Conservation (phyloP, 306 rosid species). For the Ormosia semicastrata region DNA sequence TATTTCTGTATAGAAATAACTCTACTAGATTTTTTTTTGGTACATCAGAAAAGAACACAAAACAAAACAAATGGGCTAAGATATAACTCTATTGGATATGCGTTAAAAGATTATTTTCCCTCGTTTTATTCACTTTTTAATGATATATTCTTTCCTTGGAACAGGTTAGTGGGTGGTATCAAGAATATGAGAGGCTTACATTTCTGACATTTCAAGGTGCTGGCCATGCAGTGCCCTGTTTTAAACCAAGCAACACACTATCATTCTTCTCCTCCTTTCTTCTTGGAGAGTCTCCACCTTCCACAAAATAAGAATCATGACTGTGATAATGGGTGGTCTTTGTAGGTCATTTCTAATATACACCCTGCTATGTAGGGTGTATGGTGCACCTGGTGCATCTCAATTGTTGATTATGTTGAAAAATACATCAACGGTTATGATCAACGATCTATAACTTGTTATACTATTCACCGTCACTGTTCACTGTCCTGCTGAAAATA, state of each 20-base stretch:
- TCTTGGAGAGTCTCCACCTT: constrained; percentile 56
- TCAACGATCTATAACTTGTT: too few relatives aligned
- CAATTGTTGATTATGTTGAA: too few relatives aligned
- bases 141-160: not conserved
- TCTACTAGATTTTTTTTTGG: not conserved
- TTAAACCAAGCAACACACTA: constrained; percentile 81
- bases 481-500: too few relatives aligned
- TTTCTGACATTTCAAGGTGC: constrained; percentile 95
- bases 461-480: too few relatives aligned
- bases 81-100: too few relatives aligned
- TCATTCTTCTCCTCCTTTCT: constrained; percentile 76
- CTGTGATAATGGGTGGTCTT: not conserved
- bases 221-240: constrained; percentile 92
- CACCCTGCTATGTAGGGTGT: too few relatives aligned
- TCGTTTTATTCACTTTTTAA: not conserved
- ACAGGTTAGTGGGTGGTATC: constrained; percentile 94
- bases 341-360: too few relatives aligned
- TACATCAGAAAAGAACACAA: too few relatives aligned
- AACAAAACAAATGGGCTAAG: too few relatives aligned
- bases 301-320: constrained; percentile 30
- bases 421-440: too few relatives aligned
- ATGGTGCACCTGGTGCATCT: too few relatives aligned
- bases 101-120: not conserved
- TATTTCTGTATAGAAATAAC: not conserved
- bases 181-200: constrained; percentile 77